Evolutionary conservation across 208 protist genomes (phyloP).

Genomic region (Porcisia hertigi): DNA sequence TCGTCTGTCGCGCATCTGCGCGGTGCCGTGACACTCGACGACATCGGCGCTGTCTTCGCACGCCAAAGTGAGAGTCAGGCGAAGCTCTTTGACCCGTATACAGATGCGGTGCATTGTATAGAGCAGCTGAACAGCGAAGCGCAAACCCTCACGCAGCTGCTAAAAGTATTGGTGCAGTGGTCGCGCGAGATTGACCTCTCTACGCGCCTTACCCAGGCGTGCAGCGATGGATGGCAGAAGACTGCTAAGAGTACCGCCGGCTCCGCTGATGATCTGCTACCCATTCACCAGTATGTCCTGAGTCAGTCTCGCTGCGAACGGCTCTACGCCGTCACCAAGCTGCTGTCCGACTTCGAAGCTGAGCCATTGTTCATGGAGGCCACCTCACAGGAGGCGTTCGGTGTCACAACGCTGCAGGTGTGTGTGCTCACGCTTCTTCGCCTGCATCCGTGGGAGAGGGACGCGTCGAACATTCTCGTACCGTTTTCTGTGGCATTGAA

Average conservation of each 20-base stretch:
- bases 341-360: conserved; percentile 71
- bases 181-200: conserved; percentile 82
- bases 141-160: conserved; percentile 59
- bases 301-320: conserved; percentile 48
- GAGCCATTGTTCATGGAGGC: conserved; percentile 73
- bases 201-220: conserved; percentile 59
- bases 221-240: conserved; percentile 24
- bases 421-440: conserved; percentile 59
- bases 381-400: conserved; percentile 76
- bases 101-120: conserved; percentile 71
- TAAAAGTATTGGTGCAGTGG: conserved; percentile 74
- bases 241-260: conserved; percentile 19
- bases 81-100: conserved; percentile 83
- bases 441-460: conserved; percentile 63
- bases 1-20: conserved; percentile 49
- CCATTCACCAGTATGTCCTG: conserved; percentile 88
- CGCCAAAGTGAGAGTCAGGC: conserved; percentile 52
- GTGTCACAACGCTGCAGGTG: conserved; percentile 79
- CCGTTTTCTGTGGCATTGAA: conserved; percentile 27
- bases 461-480: conserved; percentile 49
- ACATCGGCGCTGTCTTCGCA: conserved; percentile 80
- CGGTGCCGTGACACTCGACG: conserved; percentile 61
- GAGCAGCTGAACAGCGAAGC: conserved; percentile 51
- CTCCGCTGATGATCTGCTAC: conserved; percentile 85
- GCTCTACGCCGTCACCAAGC: conserved; percentile 61